These are phyloP conservation scores for Citrus medica DNA, from an alignment of 345 rosid genomes.

Conservation along the genomic window DNA sequence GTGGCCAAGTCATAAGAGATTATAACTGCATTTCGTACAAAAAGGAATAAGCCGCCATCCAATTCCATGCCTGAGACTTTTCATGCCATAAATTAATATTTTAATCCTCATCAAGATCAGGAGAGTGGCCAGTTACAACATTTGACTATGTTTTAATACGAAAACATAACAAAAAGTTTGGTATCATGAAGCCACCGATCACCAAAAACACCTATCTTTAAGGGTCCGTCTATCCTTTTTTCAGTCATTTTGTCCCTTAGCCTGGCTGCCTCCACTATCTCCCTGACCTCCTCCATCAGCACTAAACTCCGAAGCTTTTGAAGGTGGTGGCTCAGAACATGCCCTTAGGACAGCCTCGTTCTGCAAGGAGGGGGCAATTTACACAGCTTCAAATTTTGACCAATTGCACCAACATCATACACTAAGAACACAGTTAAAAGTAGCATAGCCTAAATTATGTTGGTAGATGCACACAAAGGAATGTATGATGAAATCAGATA, in stretches of 20 bases:
- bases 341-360: conserved; percentile 70
- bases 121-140: background rate
- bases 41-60: background rate
- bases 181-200: background rate
- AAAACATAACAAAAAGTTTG: background rate
- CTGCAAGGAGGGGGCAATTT: conserved; percentile 33
- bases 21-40: background rate
- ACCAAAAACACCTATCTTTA: conserved; percentile 5
- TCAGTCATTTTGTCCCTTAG: conserved; percentile 11
- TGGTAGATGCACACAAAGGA: background rate
- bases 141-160: conserved; percentile 3
- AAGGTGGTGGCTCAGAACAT: conserved; percentile 48
- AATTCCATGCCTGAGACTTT: background rate
- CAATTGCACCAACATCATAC: conserved; percentile 1
- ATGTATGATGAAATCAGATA: background rate
- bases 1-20: background rate
- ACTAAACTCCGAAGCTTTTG: conserved; percentile 15
- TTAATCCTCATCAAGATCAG: conserved; percentile 3
- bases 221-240: conserved; percentile 3
- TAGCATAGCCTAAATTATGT: background rate
- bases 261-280: conserved; percentile 18
- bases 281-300: conserved; percentile 20
- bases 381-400: background rate
- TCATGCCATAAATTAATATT: background rate
- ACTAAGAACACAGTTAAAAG: background rate